Conservation (phyloP, 768 basidiomycete genomes). For the Lentinus tigrinus region DNA sequence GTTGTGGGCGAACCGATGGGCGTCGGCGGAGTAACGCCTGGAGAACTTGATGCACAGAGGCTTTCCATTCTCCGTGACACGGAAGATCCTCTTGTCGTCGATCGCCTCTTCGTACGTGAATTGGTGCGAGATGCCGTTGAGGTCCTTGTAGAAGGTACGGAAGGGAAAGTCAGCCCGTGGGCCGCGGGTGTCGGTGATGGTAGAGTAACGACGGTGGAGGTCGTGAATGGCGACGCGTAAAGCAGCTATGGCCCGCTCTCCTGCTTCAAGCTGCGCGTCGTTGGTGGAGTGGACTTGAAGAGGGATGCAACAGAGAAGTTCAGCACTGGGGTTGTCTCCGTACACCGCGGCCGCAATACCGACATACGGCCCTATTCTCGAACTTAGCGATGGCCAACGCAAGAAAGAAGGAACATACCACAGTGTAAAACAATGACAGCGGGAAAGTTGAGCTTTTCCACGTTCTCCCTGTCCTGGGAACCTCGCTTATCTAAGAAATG, state of each 20-base stretch:
- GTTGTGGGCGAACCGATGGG: not conserved
- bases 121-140: not conserved
- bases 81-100: not conserved
- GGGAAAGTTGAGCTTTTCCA: not conserved
- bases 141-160: not conserved
- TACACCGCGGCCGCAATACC: not conserved
- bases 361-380: not conserved
- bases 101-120: not conserved
- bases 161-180: not conserved
- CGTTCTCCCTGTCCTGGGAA: not conserved
- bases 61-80: not conserved
- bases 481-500: not conserved
- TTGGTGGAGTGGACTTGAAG: not conserved
- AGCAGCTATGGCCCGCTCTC: not conserved
- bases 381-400: not conserved
- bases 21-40: not conserved
- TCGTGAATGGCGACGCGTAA: not conserved
- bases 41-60: constrained; percentile 2
- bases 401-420: not conserved
- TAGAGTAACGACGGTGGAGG: not conserved
- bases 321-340: not conserved
- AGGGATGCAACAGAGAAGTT: not conserved
- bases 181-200: not conserved
- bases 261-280: not conserved
- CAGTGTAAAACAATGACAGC: not conserved